Evolutionary conservation across 1,284 basidiomycete species (phyloP).

Genomic region (Tilletiaria anomala): DNA sequence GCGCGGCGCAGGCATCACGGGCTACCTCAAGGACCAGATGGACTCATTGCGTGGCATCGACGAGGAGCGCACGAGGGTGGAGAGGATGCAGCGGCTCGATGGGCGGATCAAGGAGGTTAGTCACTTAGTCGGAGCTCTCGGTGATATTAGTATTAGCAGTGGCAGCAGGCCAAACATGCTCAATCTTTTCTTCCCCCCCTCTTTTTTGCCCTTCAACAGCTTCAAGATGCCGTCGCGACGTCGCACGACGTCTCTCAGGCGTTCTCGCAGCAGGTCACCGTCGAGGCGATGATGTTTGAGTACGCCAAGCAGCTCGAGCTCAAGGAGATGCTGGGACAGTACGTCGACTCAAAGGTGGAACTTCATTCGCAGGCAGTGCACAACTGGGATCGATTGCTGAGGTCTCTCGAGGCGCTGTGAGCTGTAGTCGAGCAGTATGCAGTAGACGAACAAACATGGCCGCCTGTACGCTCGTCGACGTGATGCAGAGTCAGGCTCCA

Average conservation of each 20-base stretch:
- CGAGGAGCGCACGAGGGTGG: slow-evolving; percentile 78
- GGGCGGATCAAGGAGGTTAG: slow-evolving; percentile 80
- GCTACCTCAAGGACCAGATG: slow-evolving; percentile 84
- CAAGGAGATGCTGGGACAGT: slow-evolving; percentile 76
- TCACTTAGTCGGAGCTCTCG: too few relatives aligned
- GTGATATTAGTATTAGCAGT: not conserved
- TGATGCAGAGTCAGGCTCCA: too few relatives aligned
- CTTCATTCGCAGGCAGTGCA: slow-evolving; percentile 56
- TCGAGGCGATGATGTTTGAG: slow-evolving; percentile 80
- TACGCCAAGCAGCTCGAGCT: slow-evolving; percentile 80
- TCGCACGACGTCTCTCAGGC: slow-evolving; percentile 90
- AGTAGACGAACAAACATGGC: too few relatives aligned
- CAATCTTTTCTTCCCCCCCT: not conserved
- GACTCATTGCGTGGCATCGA: slow-evolving; percentile 82
- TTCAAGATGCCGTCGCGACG: slow-evolving; percentile 86
- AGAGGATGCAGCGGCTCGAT: slow-evolving; percentile 83
- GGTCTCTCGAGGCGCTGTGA: too few relatives aligned
- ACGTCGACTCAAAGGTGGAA: slow-evolving; percentile 86
- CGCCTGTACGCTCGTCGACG: too few relatives aligned
- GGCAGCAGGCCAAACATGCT: not conserved
- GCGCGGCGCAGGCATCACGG: slow-evolving; percentile 53
- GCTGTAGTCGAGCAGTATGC: too few relatives aligned
- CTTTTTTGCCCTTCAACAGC: slow-evolving; percentile 46
- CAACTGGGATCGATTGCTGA: slow-evolving; percentile 6
- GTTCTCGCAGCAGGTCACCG: slow-evolving; percentile 81